A percentile compares a stretch with the other conserved stretches of the same genome.
These are phyloP conservation scores for Heliosperma pusillum DNA, from an alignment of 148 eudicot species.

Conservation along the genomic window DNA sequence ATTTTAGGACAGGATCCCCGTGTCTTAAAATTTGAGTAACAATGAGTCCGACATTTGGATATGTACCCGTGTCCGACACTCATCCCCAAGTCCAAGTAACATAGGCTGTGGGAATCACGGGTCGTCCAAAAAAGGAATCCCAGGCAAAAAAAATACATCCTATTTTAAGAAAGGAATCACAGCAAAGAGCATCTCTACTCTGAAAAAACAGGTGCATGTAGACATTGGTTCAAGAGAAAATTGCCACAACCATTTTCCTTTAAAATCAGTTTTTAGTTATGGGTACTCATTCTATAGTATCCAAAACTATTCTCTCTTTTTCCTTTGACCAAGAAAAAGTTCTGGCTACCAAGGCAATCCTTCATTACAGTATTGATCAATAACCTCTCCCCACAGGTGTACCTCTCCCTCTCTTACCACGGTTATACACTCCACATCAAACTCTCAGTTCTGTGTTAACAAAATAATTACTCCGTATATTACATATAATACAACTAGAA, in stretches of 20 bases:
- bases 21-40: too few species aligned
- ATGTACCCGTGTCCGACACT: too few species aligned
- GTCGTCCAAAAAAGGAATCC: neutral
- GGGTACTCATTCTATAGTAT: neutral
- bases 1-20: too few species aligned
- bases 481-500: too few species aligned
- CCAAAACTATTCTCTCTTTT: neutral
- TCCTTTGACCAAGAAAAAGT: neutral
- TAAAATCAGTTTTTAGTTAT: neutral
- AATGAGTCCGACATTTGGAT: too few species aligned
- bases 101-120: too few species aligned
- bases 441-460: neutral
- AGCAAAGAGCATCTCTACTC: too few species aligned
- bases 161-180: too few species aligned
- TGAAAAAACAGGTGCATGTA: neutral
- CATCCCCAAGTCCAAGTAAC: too few species aligned
- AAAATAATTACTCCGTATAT: too few species aligned
- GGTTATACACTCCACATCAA: neutral
- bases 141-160: neutral
- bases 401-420: neutral
- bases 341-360: neutral
- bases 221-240: neutral
- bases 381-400: too few species aligned
- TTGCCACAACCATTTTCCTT: neutral
- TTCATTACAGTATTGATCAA: too few species aligned